Evolutionary conservation across 169 alveolate genomes (phyloP).

Genomic region (Cryptosporidium ryanae): DNA sequence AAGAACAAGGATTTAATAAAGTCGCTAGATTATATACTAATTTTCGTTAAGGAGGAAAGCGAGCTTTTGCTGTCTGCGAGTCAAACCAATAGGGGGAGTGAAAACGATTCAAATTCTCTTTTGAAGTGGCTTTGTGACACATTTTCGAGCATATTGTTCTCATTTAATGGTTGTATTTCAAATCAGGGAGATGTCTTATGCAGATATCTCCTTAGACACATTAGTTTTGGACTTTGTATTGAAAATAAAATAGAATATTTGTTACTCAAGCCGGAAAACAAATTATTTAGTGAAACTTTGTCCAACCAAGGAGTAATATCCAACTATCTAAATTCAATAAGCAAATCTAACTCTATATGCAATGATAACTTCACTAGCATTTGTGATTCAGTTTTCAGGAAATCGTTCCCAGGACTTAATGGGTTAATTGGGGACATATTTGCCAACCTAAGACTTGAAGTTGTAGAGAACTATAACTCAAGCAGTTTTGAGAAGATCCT

Average conservation of each 20-base stretch:
- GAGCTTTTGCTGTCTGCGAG: too few species aligned
- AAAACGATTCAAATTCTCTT: neutral
- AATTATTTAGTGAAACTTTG: too few species aligned
- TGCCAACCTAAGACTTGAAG: neutral
- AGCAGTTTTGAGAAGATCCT: conserved; percentile 6
- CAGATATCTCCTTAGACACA: conserved; percentile 27
- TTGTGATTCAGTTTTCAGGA: conserved; percentile 1
- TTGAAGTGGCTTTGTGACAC: conserved; percentile 25
- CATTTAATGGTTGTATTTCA: conserved; percentile 50
- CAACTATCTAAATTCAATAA: conserved; percentile 1
- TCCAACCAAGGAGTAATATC: conserved; percentile 16
- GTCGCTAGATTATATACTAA: conserved; percentile 1
- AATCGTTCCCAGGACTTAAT: conserved; percentile 14
- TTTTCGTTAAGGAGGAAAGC: neutral
- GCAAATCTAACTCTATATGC: neutral
- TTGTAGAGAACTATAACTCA: neutral
- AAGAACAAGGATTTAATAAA: conserved; percentile 8
- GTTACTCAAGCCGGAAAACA: too few species aligned
- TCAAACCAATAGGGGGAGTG: neutral
- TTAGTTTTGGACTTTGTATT: conserved; percentile 41
- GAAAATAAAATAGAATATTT: neutral
- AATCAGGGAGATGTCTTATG: conserved; percentile 23
- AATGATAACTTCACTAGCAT: conserved; percentile 3
- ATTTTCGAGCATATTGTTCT: neutral
- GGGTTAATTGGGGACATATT: neutral